Evolutionary conservation across 176 grass and related monocot species (phyloP).

Genomic region (Calamus simplicifolius): DNA sequence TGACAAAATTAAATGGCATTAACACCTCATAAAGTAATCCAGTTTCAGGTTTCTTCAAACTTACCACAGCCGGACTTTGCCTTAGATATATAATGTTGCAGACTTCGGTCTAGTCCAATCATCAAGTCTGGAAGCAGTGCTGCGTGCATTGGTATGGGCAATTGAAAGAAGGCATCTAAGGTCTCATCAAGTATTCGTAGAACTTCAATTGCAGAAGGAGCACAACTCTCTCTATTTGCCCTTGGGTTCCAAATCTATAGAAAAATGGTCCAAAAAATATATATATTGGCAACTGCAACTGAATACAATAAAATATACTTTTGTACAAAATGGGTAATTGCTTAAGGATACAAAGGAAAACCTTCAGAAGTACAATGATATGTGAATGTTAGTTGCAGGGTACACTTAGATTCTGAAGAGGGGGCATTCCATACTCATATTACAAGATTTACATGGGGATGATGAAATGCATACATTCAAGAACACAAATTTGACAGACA

Average conservation of each 20-base stretch:
- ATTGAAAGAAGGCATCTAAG: constrained; percentile 84
- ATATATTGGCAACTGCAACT: too few species aligned
- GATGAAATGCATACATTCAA: too few species aligned
- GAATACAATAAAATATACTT: too few species aligned
- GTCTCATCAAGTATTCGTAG: constrained; percentile 87
- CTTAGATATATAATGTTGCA: constrained; percentile 86
- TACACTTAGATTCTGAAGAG: too few species aligned
- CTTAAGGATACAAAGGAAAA: too few species aligned
- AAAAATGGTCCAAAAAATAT: constrained; percentile 5
- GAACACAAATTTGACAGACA: too few species aligned
- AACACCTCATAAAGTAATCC: background rate
- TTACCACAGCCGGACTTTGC: constrained; percentile 93
- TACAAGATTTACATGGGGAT: too few species aligned
- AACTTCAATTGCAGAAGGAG: constrained; percentile 84
- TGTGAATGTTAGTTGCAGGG: too few species aligned
- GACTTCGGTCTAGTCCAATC: constrained; percentile 66
- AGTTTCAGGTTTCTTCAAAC: constrained; percentile 23
- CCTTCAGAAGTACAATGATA: too few species aligned
- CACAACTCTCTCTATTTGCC: constrained; percentile 85
- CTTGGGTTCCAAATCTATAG: constrained; percentile 80
- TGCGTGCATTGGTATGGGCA: constrained; percentile 91
- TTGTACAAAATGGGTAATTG: too few species aligned
- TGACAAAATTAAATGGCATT: too few species aligned
- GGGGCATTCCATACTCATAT: too few species aligned
- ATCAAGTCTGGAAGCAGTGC: constrained; percentile 77